Percentiles rank a stretch among this genome's conserved stretches.
phyloP scores from a whole-genome alignment of 2,329 filamentous ascomycete genomes.

The Echinosphaeria canescens region DNA sequence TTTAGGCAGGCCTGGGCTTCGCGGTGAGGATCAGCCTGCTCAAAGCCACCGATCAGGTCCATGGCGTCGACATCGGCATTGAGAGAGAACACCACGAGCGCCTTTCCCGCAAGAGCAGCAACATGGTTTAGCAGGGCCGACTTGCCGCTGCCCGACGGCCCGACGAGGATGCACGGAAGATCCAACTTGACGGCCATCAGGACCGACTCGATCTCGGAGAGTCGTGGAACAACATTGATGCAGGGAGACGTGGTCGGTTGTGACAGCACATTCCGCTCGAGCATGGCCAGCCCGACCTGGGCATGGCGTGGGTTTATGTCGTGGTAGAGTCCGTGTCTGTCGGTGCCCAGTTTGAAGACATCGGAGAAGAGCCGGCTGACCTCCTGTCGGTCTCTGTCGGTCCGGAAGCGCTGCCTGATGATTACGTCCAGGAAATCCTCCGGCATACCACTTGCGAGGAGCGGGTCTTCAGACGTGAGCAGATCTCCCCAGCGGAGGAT shows the following conservation, averaged over 20 bases:
- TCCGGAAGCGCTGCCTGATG: conserved; percentile 75
- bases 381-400: conserved; percentile 38
- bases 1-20: conserved; percentile 40
- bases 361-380: conserved; percentile 43
- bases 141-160: conserved; percentile 72
- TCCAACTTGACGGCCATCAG: conserved; percentile 72
- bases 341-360: conserved; percentile 33
- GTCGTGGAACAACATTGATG: conserved; percentile 27
- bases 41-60: conserved; percentile 92
- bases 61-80: conserved; percentile 94
- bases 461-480: conserved; percentile 32
- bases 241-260: conserved; percentile 28
- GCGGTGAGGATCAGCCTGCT: conserved; percentile 71
- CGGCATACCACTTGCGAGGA: conserved; percentile 36
- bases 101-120: conserved; percentile 56
- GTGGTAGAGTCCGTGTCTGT: conserved; percentile 44
- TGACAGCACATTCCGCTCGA: conserved; percentile 33
- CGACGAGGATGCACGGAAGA: conserved; percentile 77
- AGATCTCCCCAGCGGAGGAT: conserved; percentile 73
- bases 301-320: conserved; percentile 41
- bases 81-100: conserved; percentile 64
- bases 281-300: conserved; percentile 60
- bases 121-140: conserved; percentile 60
- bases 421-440: conserved; percentile 65
- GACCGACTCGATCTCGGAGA: conserved; percentile 64